These are phyloP conservation scores for Aureobasidium sp. DNA, from an alignment of 2,329 filamentous ascomycete genomes.

Conservation along the genomic window DNA sequence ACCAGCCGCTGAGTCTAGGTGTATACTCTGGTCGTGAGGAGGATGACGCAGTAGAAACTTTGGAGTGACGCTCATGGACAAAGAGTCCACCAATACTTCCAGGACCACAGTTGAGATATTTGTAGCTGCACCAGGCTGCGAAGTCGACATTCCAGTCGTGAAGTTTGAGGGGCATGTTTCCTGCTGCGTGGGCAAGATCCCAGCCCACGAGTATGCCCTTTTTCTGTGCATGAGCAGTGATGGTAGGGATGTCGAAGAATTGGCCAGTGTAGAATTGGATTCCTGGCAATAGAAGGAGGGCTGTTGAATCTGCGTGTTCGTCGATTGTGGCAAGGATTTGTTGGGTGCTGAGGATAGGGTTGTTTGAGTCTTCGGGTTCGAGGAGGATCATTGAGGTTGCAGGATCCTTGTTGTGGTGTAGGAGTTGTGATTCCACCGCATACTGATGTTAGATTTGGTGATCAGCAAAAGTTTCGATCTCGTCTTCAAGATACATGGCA, in stretches of 20 bases:
- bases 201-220: slow-evolving; percentile 70
- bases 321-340: slow-evolving; percentile 67
- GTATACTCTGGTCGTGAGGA: slow-evolving; percentile 41
- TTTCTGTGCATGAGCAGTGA: slow-evolving; percentile 67
- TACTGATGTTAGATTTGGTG: slow-evolving; percentile 45
- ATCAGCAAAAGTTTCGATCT: background rate
- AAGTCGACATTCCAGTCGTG: slow-evolving; percentile 92
- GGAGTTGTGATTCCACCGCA: slow-evolving; percentile 73
- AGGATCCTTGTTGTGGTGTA: slow-evolving; percentile 59
- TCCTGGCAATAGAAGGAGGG: slow-evolving; percentile 72
- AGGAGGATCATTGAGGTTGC: slow-evolving; percentile 65
- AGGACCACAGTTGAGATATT: slow-evolving; percentile 82
- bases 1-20: slow-evolving; percentile 73
- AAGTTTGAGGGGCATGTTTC: slow-evolving; percentile 69
- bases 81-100: slow-evolving; percentile 74
- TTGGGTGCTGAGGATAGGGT: slow-evolving; percentile 58
- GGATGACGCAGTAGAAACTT: slow-evolving; percentile 32
- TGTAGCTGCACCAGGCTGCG: slow-evolving; percentile 89
- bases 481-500: too few species aligned
- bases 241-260: slow-evolving; percentile 70
- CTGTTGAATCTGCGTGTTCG: slow-evolving; percentile 61
- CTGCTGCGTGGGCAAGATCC: slow-evolving; percentile 81
- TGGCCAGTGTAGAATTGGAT: slow-evolving; percentile 93
- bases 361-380: slow-evolving; percentile 46
- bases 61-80: slow-evolving; percentile 66